These are phyloP conservation scores for Fusarium multiceps DNA, from an alignment of 2,329 filamentous ascomycete genomes.

Conservation along the genomic window DNA sequence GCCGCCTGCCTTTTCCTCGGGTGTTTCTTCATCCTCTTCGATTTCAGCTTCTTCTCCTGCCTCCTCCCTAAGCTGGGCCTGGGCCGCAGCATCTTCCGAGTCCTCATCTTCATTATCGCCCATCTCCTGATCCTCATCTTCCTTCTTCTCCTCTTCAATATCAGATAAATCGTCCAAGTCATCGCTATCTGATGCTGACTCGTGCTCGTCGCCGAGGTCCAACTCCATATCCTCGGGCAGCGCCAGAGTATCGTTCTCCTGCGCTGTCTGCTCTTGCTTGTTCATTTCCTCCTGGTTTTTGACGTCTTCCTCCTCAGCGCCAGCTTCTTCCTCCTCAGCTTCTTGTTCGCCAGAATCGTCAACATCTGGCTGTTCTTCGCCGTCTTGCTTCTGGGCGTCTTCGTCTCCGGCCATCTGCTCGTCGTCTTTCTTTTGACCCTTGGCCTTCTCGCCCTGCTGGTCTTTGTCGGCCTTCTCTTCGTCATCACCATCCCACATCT, in stretches of 20 bases:
- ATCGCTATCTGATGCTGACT: slow-evolving; percentile 66
- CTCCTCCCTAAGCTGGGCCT: slow-evolving; percentile 53
- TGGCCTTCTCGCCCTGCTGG: slow-evolving; percentile 77
- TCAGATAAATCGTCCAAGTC: slow-evolving; percentile 69
- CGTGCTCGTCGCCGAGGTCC: slow-evolving; percentile 78
- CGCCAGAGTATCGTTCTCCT: slow-evolving; percentile 84
- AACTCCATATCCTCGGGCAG: slow-evolving; percentile 91
- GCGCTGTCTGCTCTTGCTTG: slow-evolving; percentile 76
- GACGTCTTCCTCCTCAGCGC: slow-evolving; percentile 69
- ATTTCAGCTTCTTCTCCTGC: slow-evolving; percentile 65
- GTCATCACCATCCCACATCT: slow-evolving; percentile 95
- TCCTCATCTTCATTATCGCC: slow-evolving; percentile 51
- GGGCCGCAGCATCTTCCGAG: slow-evolving; percentile 52
- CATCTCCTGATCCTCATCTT: slow-evolving; percentile 55
- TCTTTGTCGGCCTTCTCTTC: slow-evolving; percentile 86
- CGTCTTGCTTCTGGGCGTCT: slow-evolving; percentile 63
- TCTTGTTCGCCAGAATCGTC: slow-evolving; percentile 58
- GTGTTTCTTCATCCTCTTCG: slow-evolving; percentile 64
- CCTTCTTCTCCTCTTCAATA: slow-evolving; percentile 58
- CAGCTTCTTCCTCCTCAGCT: slow-evolving; percentile 71
- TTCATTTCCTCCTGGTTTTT: slow-evolving; percentile 67
- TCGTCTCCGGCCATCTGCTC: slow-evolving; percentile 70
- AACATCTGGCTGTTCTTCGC: slow-evolving; percentile 53
- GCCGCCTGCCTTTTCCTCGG: slow-evolving; percentile 56
- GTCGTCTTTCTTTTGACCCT: slow-evolving; percentile 74